A percentile compares a stretch with the other conserved stretches of the same genome.
These are phyloP conservation scores for Quercus berberidifolia DNA, from an alignment of 306 rosid species.

Conservation along the genomic window DNA sequence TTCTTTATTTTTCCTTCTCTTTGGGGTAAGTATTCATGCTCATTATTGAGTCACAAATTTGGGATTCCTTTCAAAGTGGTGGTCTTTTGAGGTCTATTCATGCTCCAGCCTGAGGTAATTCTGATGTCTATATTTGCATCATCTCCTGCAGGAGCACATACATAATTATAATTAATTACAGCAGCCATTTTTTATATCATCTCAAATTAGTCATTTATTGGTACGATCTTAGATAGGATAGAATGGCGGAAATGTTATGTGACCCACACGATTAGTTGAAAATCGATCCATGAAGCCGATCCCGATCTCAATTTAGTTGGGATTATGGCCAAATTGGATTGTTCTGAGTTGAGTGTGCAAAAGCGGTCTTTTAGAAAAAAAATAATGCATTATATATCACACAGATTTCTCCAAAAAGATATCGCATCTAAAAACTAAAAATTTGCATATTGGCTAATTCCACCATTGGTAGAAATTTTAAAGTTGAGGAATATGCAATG, in stretches of 20 bases:
- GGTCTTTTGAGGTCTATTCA: slow-evolving; percentile 22
- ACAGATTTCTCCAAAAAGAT: not conserved
- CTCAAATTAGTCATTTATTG: not conserved
- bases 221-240: not conserved
- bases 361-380: not conserved
- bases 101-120: slow-evolving; percentile 91
- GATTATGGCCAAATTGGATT: not conserved
- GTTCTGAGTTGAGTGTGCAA: not conserved
- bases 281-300: not conserved
- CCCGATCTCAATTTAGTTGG: not conserved
- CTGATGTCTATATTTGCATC: slow-evolving; percentile 5
- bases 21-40: too few species aligned
- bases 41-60: too few species aligned
- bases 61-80: too few species aligned
- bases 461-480: not conserved
- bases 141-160: not conserved
- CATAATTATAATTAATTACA: not conserved
- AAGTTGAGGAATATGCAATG: not conserved
- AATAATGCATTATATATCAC: not conserved
- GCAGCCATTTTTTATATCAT: not conserved
- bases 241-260: not conserved
- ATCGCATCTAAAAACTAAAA: not conserved
- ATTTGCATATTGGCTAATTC: not conserved
- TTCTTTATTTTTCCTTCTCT: too few species aligned
- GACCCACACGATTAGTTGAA: not conserved